A percentile compares a stretch with the other conserved stretches of the same genome.
Evolutionary conservation across 2,329 filamentous ascomycete genomes (phyloP).

Genomic region (Xylariaceae sp.): DNA sequence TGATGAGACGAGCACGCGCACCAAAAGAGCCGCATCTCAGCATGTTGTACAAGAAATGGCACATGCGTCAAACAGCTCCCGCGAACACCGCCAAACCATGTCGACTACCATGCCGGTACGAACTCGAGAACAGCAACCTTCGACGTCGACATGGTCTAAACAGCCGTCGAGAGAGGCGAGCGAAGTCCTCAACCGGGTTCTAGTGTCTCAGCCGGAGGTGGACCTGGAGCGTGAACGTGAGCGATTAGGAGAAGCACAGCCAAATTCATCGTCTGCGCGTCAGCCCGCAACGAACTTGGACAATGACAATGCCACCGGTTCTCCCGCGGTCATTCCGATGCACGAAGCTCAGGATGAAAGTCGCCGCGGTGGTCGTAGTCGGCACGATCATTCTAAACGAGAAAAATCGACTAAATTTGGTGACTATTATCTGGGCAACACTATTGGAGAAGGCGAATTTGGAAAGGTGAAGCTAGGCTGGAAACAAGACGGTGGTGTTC

Average conservation of each 20-base stretch:
- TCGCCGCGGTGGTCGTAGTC: slow-evolving; percentile 51
- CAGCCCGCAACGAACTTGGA: slow-evolving; percentile 27
- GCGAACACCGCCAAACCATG: slow-evolving; percentile 37
- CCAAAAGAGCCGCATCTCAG: slow-evolving; percentile 36
- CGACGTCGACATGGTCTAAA: slow-evolving; percentile 50
- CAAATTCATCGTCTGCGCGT: slow-evolving; percentile 32
- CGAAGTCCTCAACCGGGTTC: slow-evolving; percentile 72
- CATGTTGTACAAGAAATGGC: slow-evolving; percentile 38
- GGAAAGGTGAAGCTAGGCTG: slow-evolving; percentile 98
- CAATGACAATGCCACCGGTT: slow-evolving; percentile 42
- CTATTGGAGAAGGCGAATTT: slow-evolving; percentile 95
- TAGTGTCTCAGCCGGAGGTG: slow-evolving; percentile 72
- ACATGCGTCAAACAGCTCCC: slow-evolving; percentile 38
- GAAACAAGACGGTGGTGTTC: slow-evolving; percentile 91
- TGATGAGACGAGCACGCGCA: slow-evolving; percentile 37
- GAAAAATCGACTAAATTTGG: slow-evolving; percentile 87
- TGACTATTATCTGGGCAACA: slow-evolving; percentile 93
- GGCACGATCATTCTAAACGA: slow-evolving; percentile 58
- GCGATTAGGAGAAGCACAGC: slow-evolving; percentile 61
- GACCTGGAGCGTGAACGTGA: slow-evolving; percentile 71
- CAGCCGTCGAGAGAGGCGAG: slow-evolving; percentile 72
- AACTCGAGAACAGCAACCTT: slow-evolving; percentile 35
- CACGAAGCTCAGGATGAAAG: slow-evolving; percentile 44
- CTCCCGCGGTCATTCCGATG: slow-evolving; percentile 44
- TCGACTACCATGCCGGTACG: slow-evolving; percentile 45